A percentile compares a stretch with the other conserved stretches of the same genome.
These are phyloP conservation scores for Phytophthora hibernalis DNA, from an alignment of 352 stramenopile genomes.

Conservation along the genomic window DNA sequence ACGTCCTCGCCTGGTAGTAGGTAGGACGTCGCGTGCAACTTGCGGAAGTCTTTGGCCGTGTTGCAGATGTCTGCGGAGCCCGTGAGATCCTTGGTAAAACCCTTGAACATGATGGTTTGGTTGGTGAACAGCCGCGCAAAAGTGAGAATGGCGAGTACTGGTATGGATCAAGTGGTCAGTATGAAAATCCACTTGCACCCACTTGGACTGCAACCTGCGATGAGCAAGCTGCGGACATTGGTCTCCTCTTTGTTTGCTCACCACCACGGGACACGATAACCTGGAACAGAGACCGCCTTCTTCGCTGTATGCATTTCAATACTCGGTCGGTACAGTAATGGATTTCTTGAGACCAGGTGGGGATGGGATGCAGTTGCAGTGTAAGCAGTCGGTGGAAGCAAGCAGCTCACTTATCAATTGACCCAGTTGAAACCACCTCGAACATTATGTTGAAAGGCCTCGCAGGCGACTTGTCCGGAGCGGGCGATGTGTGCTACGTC, in stretches of 20 bases:
- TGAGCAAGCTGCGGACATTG: constrained; percentile 9
- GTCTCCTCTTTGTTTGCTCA: constrained; percentile 18
- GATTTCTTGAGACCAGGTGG: constrained; percentile 21
- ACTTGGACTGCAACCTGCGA: constrained; percentile 25
- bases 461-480: constrained; percentile 58
- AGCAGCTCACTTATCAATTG: constrained; percentile 15
- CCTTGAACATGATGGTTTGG: constrained; percentile 48
- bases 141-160: constrained; percentile 25
- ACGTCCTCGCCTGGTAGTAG: constrained; percentile 51
- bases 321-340: neutral
- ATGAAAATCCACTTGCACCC: constrained; percentile 35
- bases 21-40: constrained; percentile 43
- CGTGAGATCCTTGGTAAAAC: constrained; percentile 56
- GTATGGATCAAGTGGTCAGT: neutral
- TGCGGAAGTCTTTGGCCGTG: constrained; percentile 34
- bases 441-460: constrained; percentile 60
- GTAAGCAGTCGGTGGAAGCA: neutral
- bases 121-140: constrained; percentile 24
- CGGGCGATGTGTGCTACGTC: constrained; percentile 58
- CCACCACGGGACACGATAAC: constrained; percentile 16
- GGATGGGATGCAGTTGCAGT: constrained; percentile 13
- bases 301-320: constrained; percentile 16
- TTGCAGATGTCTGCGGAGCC: constrained; percentile 64
- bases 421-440: constrained; percentile 1
- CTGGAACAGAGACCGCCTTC: constrained; percentile 12